Percentiles rank a stretch among this genome's conserved stretches.
phyloP scores from a whole-genome alignment of 768 basidiomycete species.

The Clathrus columnatus region DNA sequence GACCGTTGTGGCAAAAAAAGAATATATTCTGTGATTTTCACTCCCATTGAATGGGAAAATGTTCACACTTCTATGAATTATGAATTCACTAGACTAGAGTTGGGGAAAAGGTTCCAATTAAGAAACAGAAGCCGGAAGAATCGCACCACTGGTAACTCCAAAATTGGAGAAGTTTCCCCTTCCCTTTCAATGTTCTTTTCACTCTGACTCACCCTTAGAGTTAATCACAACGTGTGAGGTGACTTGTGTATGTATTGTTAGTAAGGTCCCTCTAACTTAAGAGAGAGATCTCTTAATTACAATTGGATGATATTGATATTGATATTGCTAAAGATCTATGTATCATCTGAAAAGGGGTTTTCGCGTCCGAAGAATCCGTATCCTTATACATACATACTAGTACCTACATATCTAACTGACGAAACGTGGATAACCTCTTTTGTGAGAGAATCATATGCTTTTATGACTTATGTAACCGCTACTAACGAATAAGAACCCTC shows the following conservation, averaged over 20 bases:
- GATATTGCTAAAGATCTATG: too few relatives aligned
- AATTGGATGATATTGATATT: neutral
- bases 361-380: neutral
- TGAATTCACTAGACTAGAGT: neutral
- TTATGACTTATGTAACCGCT: neutral
- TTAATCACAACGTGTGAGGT: neutral
- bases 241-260: neutral
- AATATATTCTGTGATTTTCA: too few relatives aligned
- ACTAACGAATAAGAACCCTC: neutral
- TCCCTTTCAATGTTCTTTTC: neutral
- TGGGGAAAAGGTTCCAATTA: neutral
- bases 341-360: neutral
- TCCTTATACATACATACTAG: neutral
- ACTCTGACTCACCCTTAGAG: neutral
- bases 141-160: neutral
- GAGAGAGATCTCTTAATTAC: neutral
- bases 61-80: neutral
- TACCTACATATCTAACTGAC: too few relatives aligned
- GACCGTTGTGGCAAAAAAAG: too few relatives aligned
- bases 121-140: neutral
- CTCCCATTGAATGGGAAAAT: neutral
- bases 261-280: too few relatives aligned
- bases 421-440: neutral
- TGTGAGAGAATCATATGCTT: neutral
- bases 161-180: neutral